phyloP scores from a whole-genome alignment of 1,284 basidiomycete genomes.

The Tilletia setariae region DNA sequence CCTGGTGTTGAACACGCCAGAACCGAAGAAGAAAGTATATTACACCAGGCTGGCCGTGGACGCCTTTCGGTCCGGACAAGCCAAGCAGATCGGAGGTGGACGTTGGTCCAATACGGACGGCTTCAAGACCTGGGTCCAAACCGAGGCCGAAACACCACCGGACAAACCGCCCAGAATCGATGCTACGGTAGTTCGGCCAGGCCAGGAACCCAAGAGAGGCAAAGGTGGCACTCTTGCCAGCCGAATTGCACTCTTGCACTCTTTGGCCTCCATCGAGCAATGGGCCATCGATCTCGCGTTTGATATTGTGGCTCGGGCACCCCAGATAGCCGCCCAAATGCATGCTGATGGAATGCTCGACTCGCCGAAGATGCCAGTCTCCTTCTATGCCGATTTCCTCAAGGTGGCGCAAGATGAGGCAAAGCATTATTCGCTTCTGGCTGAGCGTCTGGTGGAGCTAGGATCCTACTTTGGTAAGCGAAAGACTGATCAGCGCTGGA shows the following conservation, averaged over 20 bases:
- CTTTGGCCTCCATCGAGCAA: slow-evolving; percentile 83
- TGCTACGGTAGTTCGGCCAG: slow-evolving; percentile 65
- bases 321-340: slow-evolving; percentile 36
- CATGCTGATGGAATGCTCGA: slow-evolving; percentile 14
- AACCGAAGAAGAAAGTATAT: slow-evolving; percentile 69
- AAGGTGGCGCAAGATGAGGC: slow-evolving; percentile 71
- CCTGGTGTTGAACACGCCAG: slow-evolving; percentile 68
- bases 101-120: slow-evolving; percentile 25
- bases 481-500: not conserved
- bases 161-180: slow-evolving; percentile 65
- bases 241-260: slow-evolving; percentile 72
- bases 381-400: slow-evolving; percentile 53
- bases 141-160: slow-evolving; percentile 59
- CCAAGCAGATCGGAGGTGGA: slow-evolving; percentile 64
- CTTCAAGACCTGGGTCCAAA: slow-evolving; percentile 27
- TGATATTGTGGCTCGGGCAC: slow-evolving; percentile 67
- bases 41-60: slow-evolving; percentile 69
- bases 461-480: slow-evolving; percentile 64
- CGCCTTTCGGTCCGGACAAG: slow-evolving; percentile 68
- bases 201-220: slow-evolving; percentile 63
- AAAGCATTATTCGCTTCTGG: slow-evolving; percentile 63
- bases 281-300: slow-evolving; percentile 65
- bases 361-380: slow-evolving; percentile 36
- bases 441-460: slow-evolving; percentile 60
- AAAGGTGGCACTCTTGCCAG: slow-evolving; percentile 63